Evolutionary conservation across 1,284 basidiomycete genomes (phyloP).

Genomic region (Afroboletus lepidellus): DNA sequence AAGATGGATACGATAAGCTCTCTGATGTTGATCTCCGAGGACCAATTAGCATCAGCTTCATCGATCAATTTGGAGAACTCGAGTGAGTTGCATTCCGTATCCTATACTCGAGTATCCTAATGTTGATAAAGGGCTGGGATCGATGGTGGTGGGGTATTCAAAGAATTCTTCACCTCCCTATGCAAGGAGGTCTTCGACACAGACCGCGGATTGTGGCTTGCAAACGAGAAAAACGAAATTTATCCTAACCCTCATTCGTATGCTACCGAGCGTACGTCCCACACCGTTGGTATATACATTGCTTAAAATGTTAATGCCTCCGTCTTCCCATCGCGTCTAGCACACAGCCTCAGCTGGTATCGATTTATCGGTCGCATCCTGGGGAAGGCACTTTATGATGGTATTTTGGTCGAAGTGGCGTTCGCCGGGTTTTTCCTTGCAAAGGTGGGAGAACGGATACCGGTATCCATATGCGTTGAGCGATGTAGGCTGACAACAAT

Average conservation of each 20-base stretch:
- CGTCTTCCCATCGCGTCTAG: slow-evolving; percentile 37
- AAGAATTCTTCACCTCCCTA: slow-evolving; percentile 93
- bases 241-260: slow-evolving; percentile 94
- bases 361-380: slow-evolving; percentile 91
- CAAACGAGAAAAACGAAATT: slow-evolving; percentile 86
- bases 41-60: slow-evolving; percentile 83
- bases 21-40: slow-evolving; percentile 77
- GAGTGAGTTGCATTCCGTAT: slow-evolving; percentile 54
- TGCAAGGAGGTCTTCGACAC: slow-evolving; percentile 95
- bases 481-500: slow-evolving; percentile 4
- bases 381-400: slow-evolving; percentile 96
- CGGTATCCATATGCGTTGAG: background rate
- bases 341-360: slow-evolving; percentile 89
- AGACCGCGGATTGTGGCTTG: slow-evolving; percentile 91
- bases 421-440: slow-evolving; percentile 96
- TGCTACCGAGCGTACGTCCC: slow-evolving; percentile 72
- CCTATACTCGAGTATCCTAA: background rate
- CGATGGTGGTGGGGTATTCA: slow-evolving; percentile 97
- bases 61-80: slow-evolving; percentile 84
- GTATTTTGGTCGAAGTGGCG: slow-evolving; percentile 93
- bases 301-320: slow-evolving; percentile 1
- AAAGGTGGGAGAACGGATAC: slow-evolving; percentile 51
- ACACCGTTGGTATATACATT: background rate
- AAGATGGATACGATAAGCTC: slow-evolving; percentile 87
- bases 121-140: slow-evolving; percentile 70